Conservation (phyloP, 1,284 basidiomycete genomes). For the Ceratobasidium papillatum region DNA sequence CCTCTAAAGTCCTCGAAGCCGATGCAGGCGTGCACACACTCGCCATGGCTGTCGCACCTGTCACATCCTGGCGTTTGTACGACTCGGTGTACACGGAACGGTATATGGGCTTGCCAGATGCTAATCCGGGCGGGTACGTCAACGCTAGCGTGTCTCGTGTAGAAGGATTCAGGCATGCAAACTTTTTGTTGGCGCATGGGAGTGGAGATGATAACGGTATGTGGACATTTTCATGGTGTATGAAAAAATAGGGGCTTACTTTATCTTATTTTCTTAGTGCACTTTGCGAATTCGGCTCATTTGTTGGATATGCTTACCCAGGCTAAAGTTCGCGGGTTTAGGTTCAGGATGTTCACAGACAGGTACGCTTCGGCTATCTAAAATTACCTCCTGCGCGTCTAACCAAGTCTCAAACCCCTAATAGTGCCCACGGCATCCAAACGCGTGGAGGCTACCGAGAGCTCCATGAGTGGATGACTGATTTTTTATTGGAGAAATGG, state of each 20-base stretch:
- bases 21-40: constrained; percentile 85
- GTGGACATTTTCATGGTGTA: neutral
- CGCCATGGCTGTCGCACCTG: constrained; percentile 90
- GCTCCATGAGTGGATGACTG: constrained; percentile 86
- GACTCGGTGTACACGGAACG: constrained; percentile 94
- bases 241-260: neutral
- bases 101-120: constrained; percentile 88
- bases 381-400: too few species aligned
- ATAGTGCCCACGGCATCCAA: constrained; percentile 79
- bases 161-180: constrained; percentile 78
- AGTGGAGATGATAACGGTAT: constrained; percentile 87
- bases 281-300: constrained; percentile 90
- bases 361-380: constrained; percentile 72
- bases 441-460: constrained; percentile 82
- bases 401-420: constrained; percentile 32
- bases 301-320: constrained; percentile 91
- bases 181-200: constrained; percentile 90
- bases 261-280: constrained; percentile 62
- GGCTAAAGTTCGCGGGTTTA: constrained; percentile 76
- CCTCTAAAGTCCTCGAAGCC: constrained; percentile 88
- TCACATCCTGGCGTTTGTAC: constrained; percentile 87
- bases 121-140: constrained; percentile 84
- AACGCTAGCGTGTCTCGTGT: constrained; percentile 87
- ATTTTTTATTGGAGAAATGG: constrained; percentile 89
- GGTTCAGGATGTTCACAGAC: constrained; percentile 97